Conservation (phyloP, 345 rosid species). For the Sonneratia alba region DNA sequence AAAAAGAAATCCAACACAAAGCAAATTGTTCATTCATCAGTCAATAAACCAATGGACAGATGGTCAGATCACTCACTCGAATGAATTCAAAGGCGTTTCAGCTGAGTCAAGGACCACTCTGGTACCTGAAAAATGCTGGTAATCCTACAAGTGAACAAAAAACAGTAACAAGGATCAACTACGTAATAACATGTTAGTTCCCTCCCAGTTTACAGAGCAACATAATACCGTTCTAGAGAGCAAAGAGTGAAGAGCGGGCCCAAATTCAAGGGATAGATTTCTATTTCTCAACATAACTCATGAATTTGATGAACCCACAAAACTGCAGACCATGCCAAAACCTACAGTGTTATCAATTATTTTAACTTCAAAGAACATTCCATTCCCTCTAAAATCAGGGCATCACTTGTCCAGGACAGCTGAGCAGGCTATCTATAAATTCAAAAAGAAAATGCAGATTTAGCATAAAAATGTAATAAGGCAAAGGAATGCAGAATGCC, state of each 20-base stretch:
- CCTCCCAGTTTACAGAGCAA: conserved; percentile 2
- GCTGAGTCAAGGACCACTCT: conserved; percentile 91
- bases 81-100: conserved; percentile 83
- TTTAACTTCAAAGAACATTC: background rate
- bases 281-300: conserved; percentile 66
- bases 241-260: conserved; percentile 88
- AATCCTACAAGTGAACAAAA: conserved; percentile 52
- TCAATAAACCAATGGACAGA: background rate
- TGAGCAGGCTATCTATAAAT: too few relatives aligned
- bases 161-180: background rate
- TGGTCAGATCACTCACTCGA: conserved; percentile 58
- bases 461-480: background rate
- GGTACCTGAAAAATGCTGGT: conserved; percentile 93
- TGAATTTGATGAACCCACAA: conserved; percentile 39
- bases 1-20: background rate
- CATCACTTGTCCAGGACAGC: background rate
- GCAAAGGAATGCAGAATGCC: background rate
- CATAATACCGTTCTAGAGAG: conserved; percentile 82
- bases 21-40: background rate
- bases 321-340: conserved; percentile 90
- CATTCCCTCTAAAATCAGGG: background rate
- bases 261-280: conserved; percentile 91
- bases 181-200: background rate
- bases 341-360: conserved; percentile 34
- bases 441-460: too few relatives aligned